Base-by-base conservation (phyloP, 2,329 filamentous ascomycete species). In the Whalleya microplaca region DNA sequence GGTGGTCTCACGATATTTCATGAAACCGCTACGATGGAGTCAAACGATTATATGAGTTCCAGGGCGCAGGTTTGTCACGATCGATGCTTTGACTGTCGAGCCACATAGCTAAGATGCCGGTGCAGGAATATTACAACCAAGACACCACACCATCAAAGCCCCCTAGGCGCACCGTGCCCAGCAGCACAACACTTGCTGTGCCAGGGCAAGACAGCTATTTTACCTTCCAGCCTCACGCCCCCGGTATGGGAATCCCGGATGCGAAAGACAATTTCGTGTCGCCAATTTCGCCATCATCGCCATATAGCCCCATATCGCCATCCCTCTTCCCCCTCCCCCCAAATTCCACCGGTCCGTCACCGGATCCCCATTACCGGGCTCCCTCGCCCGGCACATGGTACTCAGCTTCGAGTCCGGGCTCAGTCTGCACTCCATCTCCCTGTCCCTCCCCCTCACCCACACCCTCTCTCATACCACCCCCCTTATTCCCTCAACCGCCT, bases 261-360 rank as follows among this genome's bases (percentile, higher is more conserved):
- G 23, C n/a, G 37, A 57, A 44, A 42, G 45, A 54, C 40, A 54
- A 60, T 1, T 10, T 20, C 20, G 52, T 62, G 47, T 60, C 60
- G 21, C 56, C 59, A 2, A 18, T 50, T 14, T 51, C 57, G 42
- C 52, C 42, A 21, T 47, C 54, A 18, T 58, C 60, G 10, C 51
- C 54, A 32, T 58, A 49, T 43, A 62, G 60, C 27, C 41, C 58
- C 19, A 49, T 62, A 20, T 62, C 60, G 20, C 60, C 60, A 6
- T 62, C 60, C 41, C 60, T 62, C 29, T 62, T 62, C 48, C 60
- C 60, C 21, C 45, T 62, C 29, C 60, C 60, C 21, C 58, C 58
- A 19, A 56, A 49, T 18, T 29, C 21, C 50, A 58, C 37, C 32
- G 32, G 9, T 3, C 5, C 32, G 32, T 3, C 32, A 37, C 9